Conservation (phyloP, 1,284 basidiomycete genomes). For the Porodaedalea pini region DNA sequence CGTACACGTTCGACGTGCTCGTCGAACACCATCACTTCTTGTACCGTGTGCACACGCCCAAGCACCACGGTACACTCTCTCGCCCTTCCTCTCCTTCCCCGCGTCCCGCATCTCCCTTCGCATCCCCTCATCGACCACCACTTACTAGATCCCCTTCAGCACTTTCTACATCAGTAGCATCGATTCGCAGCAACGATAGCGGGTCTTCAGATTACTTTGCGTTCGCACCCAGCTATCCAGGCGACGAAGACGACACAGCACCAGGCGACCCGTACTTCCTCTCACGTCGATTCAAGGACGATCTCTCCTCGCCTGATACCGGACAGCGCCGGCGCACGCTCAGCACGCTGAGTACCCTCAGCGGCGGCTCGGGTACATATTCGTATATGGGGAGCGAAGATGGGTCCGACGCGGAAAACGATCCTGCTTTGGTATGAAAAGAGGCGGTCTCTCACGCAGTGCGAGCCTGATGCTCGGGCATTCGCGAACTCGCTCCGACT, state of each 20-base stretch:
- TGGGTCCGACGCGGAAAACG: slow-evolving; percentile 4
- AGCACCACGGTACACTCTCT: slow-evolving; percentile 45
- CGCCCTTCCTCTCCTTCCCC: slow-evolving; percentile 55
- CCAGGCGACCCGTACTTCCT: slow-evolving; percentile 19
- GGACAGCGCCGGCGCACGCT: slow-evolving; percentile 15
- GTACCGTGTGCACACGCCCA: slow-evolving; percentile 72
- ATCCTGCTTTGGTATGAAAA: background rate
- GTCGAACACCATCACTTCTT: slow-evolving; percentile 64
- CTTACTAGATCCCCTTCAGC: slow-evolving; percentile 4
- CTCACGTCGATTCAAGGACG: slow-evolving; percentile 17
- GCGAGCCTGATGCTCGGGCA: slow-evolving; percentile 9
- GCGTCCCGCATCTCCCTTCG: slow-evolving; percentile 44
- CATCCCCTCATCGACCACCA: slow-evolving; percentile 26
- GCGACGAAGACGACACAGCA: slow-evolving; percentile 12
- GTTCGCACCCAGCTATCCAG: background rate
- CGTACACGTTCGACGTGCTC: slow-evolving; percentile 58
- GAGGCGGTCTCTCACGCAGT: slow-evolving; percentile 6
- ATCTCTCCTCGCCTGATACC: slow-evolving; percentile 14
- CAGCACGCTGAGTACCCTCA: slow-evolving; percentile 18
- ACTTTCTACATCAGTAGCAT: slow-evolving; percentile 12
- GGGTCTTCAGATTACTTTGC: slow-evolving; percentile 8
- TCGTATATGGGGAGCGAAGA: slow-evolving; percentile 12
- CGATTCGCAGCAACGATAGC: slow-evolving; percentile 11
- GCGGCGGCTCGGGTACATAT: slow-evolving; percentile 7
- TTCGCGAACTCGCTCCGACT: background rate